Evolutionary conservation across 768 basidiomycete species (phyloP).

Genomic region (Collybiopsis luxurians): DNA sequence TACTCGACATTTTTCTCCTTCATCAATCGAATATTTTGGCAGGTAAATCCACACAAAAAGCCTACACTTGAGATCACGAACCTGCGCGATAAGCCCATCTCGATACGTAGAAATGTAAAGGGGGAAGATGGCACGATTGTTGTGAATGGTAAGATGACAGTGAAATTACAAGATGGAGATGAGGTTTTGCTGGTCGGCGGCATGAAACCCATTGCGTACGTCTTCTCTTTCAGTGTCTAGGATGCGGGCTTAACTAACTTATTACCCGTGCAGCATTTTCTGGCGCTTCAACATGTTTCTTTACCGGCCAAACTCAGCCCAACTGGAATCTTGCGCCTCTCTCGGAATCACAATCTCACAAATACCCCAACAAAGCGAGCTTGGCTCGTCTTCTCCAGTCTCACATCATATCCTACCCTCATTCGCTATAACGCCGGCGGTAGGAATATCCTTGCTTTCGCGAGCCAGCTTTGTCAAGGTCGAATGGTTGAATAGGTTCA

Average conservation of each 20-base stretch:
- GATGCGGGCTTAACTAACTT: too few relatives aligned
- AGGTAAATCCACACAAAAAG: slow-evolving; percentile 26
- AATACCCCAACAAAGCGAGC: slow-evolving; percentile 28
- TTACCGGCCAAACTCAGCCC: slow-evolving; percentile 32
- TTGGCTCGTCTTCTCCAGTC: slow-evolving; percentile 21
- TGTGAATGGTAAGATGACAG: too few relatives aligned
- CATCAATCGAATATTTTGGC: background rate
- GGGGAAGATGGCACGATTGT: too few relatives aligned
- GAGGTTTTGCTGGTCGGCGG: too few relatives aligned
- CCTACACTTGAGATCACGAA: background rate
- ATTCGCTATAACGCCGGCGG: slow-evolving; percentile 43
- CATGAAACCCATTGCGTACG: too few relatives aligned
- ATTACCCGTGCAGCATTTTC: background rate
- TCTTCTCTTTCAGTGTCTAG: too few relatives aligned
- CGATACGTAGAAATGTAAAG: too few relatives aligned
- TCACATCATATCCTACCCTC: slow-evolving; percentile 66
- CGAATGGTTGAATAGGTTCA: slow-evolving; percentile 64
- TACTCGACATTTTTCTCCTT: background rate
- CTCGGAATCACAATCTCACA: slow-evolving; percentile 62
- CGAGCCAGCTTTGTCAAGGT: slow-evolving; percentile 57
- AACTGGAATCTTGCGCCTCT: slow-evolving; percentile 41
- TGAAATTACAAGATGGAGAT: too few relatives aligned
- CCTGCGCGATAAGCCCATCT: too few relatives aligned
- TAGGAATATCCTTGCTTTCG: slow-evolving; percentile 60
- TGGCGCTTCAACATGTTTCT: slow-evolving; percentile 48